Evolutionary conservation across 495 filamentous ascomycete species (phyloP), one percentile per base, ranked within the genome.

Genomic region (Usnea hakonensis): DNA sequence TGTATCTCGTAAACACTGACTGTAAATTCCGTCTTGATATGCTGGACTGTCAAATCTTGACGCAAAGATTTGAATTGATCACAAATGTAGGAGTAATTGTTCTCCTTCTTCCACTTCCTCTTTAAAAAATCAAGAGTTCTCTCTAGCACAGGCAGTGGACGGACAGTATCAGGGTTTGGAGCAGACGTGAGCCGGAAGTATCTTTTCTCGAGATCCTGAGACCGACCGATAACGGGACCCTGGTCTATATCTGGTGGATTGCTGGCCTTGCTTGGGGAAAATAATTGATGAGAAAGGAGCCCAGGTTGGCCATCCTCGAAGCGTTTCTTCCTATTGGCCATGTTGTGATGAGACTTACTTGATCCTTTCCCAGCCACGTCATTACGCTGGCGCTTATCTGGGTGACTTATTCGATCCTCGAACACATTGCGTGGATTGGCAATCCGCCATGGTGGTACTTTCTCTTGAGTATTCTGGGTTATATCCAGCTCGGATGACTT

Each of bases 11-110:
- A 99, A 54, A 96, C 94, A 63, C 80, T 85, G 58, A 97, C 91
- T 7, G 92, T 96, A 73, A 97, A 97, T 54, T 94, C 88, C 70
- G 89, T 95, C 75, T 89, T 90, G 76, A 99, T 93, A 68, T 89
- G 91, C 74, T 99, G 94, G 58, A 99, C 94, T 44, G 94, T 97
- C 73, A 99, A 83, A 78, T 99, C 94, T 77, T 99, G 94, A 35
- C 94, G 90, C 66, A 97, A 80, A 13, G 94, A 99, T 74, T 99
- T 99, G 80, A 97, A 95, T 80, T 99, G 94, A 71, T 97, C 93
- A 81, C 95, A 97, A 61, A 96, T 96, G 78, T 96, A 97, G 50
- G 81, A 82, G 73, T 99, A 99, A 73, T 97, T 96, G 74, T 85
- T 87, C 68, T 97, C 92, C 65, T 85, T 83, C 68, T 84, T 89